Evolutionary conservation across 2,329 filamentous ascomycete species (phyloP), one percentile per base, ranked within the genome.

Genomic region (Colletotrichum gloeosporioides): DNA sequence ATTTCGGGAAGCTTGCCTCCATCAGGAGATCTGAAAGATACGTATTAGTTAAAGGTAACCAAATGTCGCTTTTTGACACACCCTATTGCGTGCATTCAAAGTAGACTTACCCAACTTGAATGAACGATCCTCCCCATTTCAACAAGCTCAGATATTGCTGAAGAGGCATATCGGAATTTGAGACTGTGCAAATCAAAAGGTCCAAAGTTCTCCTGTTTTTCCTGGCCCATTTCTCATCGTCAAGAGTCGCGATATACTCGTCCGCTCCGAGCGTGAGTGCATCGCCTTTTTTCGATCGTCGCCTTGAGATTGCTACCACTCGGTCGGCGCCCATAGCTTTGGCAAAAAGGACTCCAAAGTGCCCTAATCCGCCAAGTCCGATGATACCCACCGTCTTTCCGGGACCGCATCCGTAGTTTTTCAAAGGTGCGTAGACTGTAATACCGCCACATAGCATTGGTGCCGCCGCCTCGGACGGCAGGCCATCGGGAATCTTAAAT

Each of bases 371-470:
- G 4, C 93, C 93, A 29, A 95, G 86, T 1, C 93, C 93, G 31
- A 95, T 85, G 73, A 95, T 91, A 0, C 92, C 93, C 4, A 95
- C 92, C 6, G 83, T 88, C 84, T 93, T 95, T 3, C 93, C 93
- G 0, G 93, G 93, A 0, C 93, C 94, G 61, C 89, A 90, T 3
- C 91, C 92, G 78, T 94, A 90, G 69, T 91, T 88, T 78, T 87
- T 88, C 71, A 95, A 83, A 1, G 94, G 93, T 13, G 88, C 87
- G 81, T 89, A 95, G 4, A 93, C 87, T 0, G 94, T 95, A 29
- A 95, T 89, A 10, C 94, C 93, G 29, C 89, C 93, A 80, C 93
- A 95, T 44, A 95, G 87, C 90, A 95, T 92, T 4, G 93, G 93
- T 22, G 93, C 88, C 6, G 87, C 86, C 62, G 84, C 77, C 70